phyloP scores from a whole-genome alignment of 2,329 filamentous ascomycete genomes.

The Alternaria incomplexa region DNA sequence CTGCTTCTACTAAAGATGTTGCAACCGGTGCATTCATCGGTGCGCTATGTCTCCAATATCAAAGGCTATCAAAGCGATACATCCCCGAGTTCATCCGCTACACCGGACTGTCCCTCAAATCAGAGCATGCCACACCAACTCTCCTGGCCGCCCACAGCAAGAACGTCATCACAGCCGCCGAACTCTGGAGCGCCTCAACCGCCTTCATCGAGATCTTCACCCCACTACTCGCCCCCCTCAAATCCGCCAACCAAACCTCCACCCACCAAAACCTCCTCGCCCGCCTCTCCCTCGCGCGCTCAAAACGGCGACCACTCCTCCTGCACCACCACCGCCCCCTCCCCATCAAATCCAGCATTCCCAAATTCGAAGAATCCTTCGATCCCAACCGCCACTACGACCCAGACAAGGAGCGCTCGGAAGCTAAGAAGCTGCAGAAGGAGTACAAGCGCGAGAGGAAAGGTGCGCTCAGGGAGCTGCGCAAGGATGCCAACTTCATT shows the following conservation, averaged over 20 bases:
- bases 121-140: conserved; percentile 45
- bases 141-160: conserved; percentile 68
- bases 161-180: conserved; percentile 71
- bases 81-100: conserved; percentile 89
- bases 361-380: conserved; percentile 95
- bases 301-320: conserved; percentile 77
- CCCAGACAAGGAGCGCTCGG: conserved; percentile 86
- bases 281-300: conserved; percentile 66
- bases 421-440: conserved; percentile 80
- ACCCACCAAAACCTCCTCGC: conserved; percentile 68
- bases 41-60: conserved; percentile 81
- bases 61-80: conserved; percentile 82
- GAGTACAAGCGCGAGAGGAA: conserved; percentile 97
- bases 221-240: conserved; percentile 57
- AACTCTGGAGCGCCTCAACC: conserved; percentile 74
- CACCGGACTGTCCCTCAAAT: conserved; percentile 70
- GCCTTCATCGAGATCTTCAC: conserved; percentile 81
- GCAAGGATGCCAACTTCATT: conserved; percentile 95
- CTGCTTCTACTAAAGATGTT: conserved; percentile 69
- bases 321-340: conserved; percentile 89
- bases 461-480: conserved; percentile 89
- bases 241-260: conserved; percentile 40
- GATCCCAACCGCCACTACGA: conserved; percentile 98
- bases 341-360: conserved; percentile 84
- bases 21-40: conserved; percentile 79